Base-by-base conservation (phyloP, 352 stramenopile genomes). In the Phytophthora europaea region DNA sequence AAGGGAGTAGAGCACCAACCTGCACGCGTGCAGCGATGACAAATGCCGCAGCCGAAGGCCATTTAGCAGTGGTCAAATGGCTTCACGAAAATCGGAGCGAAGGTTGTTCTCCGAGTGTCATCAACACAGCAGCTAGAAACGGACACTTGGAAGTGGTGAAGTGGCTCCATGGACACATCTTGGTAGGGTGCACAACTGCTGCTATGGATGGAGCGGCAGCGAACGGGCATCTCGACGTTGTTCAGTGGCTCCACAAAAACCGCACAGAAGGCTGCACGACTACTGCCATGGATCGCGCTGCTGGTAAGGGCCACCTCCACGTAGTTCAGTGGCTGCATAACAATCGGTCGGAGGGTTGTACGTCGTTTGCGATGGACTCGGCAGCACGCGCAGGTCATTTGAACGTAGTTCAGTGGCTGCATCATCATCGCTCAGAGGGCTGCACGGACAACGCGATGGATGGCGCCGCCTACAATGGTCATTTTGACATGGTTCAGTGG, bases 11-110 rank as follows among this genome's bases (percentile, higher is more conserved):
- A 26, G 23, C 3, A 7, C 70, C 64, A 23, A 74, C 61, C 13
- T 77, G 67, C 31, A 84, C 65, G 18, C 65, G 53, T 45, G 67
- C 73, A 18, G 77, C 73, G 26, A 84, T 84, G 73, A 78, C 77
- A 48, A 73, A 75, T 18, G 77, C 77, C 8, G 77, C 73, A 8
- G 71, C 56, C 2, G 52, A 79, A 26, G 77, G 77, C 4, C 60
- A 84, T 43, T 33, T 81, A 20, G 63, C 58, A 16, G 71, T 81
- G 47, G 60, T 79, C 10, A 47, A 81, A 51, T 83, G 76, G 76
- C 71, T 81, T 20, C 70, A 78, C 34, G 20, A 33, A 6, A 70
- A 79, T 50, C 70, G 73, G 7, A 56, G n/a, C 9, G 73, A 81
- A 75, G 77, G 73, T 34, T 79, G 70, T 23, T 80, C 73, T 22